Evolutionary conservation across 192 early-diverging fungal species (phyloP), one percentile per base, ranked within the genome.

Genomic region (Dissophora globulifera): DNA sequence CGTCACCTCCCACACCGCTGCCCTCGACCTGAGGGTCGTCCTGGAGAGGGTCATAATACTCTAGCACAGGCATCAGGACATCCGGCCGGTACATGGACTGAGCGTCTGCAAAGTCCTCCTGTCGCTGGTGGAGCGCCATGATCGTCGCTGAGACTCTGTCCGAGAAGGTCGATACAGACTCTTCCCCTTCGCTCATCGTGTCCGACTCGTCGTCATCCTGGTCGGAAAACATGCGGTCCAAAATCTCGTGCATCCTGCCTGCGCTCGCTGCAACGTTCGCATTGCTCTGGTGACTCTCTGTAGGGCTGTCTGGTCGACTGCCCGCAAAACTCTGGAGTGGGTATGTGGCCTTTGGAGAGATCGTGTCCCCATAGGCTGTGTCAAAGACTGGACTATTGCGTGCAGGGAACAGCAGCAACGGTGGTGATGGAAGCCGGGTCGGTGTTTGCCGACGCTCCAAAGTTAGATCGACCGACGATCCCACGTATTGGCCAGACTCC

Each of bases 221-320:
- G 32, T 75, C 72, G 10, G 72, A 76, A 38, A 76, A 76, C 72
- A 76, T 76, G 43, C 72, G 50, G 40, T 76, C 72, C 64, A 76
- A 58, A 50, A 76, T 76, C 46, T 76, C 72, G 11, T 76, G 72
- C 72, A 76, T 76, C 32, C 64, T 45, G 8, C 52, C 72, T 8
- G 72, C 64, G 52, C 72, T 76, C 17, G 51, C 64, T 6, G 53
- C 72, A 22, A 76, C 64, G 29, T 56, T 76, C n/a, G n/a, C n/a
- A 23, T 27, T 60, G 22, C 72, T 67, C 10, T 76, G 51, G 26
- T 67, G 58, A 25, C 61, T 59, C 35, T 67, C 72, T 16, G 72
- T 67, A 13, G 72, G 72, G 25, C 63, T 67, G 16, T 76, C 72
- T 1, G 72, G 63, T 57, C 72, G 58, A 19, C 55, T 59, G 20